A percentile compares a stretch with the other conserved stretches of the same genome.
These are phyloP conservation scores for Beauveria scarabaeidicola DNA, from an alignment of 2,329 filamentous ascomycete genomes.

Conservation along the genomic window DNA sequence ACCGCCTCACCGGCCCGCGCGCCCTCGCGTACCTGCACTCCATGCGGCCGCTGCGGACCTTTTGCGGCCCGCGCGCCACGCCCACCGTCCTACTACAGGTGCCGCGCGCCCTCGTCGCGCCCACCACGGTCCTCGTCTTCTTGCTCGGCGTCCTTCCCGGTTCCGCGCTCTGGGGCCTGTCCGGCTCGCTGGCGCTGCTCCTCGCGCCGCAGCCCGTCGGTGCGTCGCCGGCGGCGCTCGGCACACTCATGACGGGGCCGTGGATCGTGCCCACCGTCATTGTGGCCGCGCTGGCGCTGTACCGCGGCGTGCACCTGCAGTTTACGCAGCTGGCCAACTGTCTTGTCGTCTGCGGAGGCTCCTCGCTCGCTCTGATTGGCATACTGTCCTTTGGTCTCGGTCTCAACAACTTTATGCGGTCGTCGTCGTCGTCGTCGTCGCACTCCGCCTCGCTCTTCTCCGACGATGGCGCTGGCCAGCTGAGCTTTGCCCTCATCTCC, in stretches of 20 bases:
- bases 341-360: conserved; percentile 27
- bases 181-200: conserved; percentile 37
- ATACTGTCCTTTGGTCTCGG: conserved; percentile 37
- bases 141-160: conserved; percentile 36
- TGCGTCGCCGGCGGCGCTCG: conserved; percentile 31
- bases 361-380: conserved; percentile 31
- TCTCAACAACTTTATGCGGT: conserved; percentile 24
- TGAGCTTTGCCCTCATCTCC: conserved; percentile 33
- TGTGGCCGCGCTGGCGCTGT: conserved; percentile 25
- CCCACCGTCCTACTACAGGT: conserved; percentile 32
- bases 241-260: conserved; percentile 36
- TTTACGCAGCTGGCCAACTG: conserved; percentile 27
- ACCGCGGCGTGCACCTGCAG: conserved; percentile 21
- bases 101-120: conserved; percentile 39
- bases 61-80: conserved; percentile 22
- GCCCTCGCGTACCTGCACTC: conserved; percentile 29
- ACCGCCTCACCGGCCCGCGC: conserved; percentile 25
- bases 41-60: conserved; percentile 32
- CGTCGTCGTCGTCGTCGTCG: conserved; percentile 22
- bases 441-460: conserved; percentile 19
- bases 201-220: conserved; percentile 36
- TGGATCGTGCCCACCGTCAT: conserved; percentile 32
- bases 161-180: conserved; percentile 38
- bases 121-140: conserved; percentile 40
- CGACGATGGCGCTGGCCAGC: conserved; percentile 18